Base-by-base conservation (phyloP, 2,329 filamentous ascomycete species). In the Xylaria multiplex region DNA sequence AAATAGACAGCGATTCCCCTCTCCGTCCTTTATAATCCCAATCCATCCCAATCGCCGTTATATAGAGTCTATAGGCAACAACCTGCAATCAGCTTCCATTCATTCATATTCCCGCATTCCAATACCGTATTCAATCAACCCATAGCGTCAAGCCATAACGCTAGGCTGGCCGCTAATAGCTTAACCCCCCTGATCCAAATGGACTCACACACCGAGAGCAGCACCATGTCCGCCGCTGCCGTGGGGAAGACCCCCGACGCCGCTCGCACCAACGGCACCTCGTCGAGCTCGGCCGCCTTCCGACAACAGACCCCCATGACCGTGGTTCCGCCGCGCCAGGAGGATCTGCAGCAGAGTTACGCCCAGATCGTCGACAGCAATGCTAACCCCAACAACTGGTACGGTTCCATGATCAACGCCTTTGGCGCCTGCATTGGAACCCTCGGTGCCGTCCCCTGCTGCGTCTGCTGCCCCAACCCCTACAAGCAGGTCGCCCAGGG, bases 401-500 rank as follows among this genome's bases (percentile, higher is more conserved):
- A 98, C 76, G 93, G 93, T 24, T 82, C 82, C 67, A 93, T 97
- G 90, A 65, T 96, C 79, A 92, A 95, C 78, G 79, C 82, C 16
- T 82, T 98, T 7, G 96, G 96, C 70, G 78, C 86, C 59, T 83
- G 86, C 73, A 84, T 97, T 61, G 96, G 96, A 72, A 91, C 88
- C 52, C 76, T 92, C 24, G 96, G 96, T 57, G 93, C 96, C 19
- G 85, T 98, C 72, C 96, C 96, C 4, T 97, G 94, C 88, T 97
- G 94, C 79, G 81, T 97, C 77, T 84, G 90, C 81, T 97, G 92
- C 83, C 96, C 96, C 56, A 99, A 99, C 82, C 96, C 95, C 2
- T 98, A 94, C 86, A 97, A 96, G 83, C 90, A 89, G 54, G 95
- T 99, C 66, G 83, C 87, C 62, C 96, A 98, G 82, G 96, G 96